Conservation (phyloP, 306 rosid species). For the Casuarina cunninghamiana region DNA sequence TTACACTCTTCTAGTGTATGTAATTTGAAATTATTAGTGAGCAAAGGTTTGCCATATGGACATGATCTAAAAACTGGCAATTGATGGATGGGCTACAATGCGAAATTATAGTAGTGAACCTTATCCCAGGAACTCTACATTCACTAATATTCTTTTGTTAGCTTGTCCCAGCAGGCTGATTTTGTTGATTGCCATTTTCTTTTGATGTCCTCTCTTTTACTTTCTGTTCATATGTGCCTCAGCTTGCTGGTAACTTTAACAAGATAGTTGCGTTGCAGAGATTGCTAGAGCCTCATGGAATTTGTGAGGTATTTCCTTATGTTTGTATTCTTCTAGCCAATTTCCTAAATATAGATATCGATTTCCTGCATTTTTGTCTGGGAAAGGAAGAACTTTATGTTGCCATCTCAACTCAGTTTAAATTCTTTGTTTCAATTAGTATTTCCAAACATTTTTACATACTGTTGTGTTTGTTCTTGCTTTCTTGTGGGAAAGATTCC, state of each 20-base stretch:
- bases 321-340: not conserved
- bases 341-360: not conserved
- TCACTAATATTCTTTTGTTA: not conserved
- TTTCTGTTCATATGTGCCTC: conserved; percentile 10
- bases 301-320: conserved; percentile 51
- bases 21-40: not conserved
- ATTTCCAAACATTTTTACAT: not conserved
- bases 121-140: not conserved
- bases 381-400: not conserved
- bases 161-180: no score
- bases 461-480: not conserved
- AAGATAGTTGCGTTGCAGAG: conserved; percentile 65
- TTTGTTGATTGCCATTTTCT: not conserved
- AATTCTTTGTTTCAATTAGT: not conserved
- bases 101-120: not conserved
- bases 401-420: not conserved
- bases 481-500: not conserved
- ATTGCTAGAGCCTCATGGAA: conserved; percentile 54
- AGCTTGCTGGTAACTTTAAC: conserved; percentile 61
- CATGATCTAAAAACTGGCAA: not conserved
- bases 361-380: not conserved
- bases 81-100: not conserved
- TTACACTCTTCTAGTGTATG: not conserved
- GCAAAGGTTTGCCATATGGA: not conserved
- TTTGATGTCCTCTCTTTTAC: not conserved